Evolutionary conservation across 768 basidiomycete species (phyloP), one percentile per base, ranked within the genome.

Genomic region (Mycena olivaceomarginata): DNA sequence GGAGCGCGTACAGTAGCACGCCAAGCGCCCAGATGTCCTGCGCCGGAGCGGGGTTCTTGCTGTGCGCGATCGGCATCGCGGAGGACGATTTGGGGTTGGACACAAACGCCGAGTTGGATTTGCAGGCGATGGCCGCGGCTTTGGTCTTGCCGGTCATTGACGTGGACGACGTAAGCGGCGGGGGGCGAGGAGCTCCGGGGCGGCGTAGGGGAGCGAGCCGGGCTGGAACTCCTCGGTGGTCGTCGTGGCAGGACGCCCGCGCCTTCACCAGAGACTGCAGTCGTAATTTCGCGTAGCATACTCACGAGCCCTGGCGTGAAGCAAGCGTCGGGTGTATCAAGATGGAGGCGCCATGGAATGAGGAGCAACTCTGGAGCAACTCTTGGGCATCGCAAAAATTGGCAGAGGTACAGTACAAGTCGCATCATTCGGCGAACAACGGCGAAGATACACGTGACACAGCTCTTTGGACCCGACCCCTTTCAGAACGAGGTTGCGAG

Each of bases 1-100:
- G 89, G 1, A 99, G 88, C 11, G 94, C 93, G 82, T 97, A 96
- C 2, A 99, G 92, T 77, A 98, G 90, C 70, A 97, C 93, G 0
- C 98, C 98, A 2, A 99, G 87, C 0, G 98, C 97, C 98, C 98
- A 99, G 40, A 99, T 93, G 79, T 99, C 98, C 82, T 97, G 96
- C 0, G 95, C 92, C 2, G 97, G 94, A 92, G 86, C 0, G 91
- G 90, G 60, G 25, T 65, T 37, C n/a, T 59, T 76, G 71, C 12
- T 69, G 16, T 40, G 25, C 13, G 72, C 46, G 37, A 67, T 75
- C 8, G 67, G 18, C 15, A 75, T 69, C 40, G 56, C 40, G 22
- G 43, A n/a, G 18, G 25, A n/a, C 4, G 71, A n/a, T 5, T 40
- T 41, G 1, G 70, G 25, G 8, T 31, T 22, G 25, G 67, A 40